Evolutionary conservation across 2,329 filamentous ascomycete species (phyloP).

Genomic region (Amylocarpus encephaloides): DNA sequence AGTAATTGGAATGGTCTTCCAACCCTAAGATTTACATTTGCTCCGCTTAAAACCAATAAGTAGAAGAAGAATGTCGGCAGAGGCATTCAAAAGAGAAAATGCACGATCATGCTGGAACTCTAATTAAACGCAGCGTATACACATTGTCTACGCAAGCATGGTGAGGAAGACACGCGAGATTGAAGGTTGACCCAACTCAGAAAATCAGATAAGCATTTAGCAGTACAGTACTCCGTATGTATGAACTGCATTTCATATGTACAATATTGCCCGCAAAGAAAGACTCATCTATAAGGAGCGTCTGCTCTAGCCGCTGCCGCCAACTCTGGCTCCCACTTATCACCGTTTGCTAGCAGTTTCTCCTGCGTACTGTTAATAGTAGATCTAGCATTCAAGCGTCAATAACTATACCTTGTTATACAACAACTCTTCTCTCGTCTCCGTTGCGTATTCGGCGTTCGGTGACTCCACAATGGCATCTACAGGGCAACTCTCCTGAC

Average conservation of each 20-base stretch:
- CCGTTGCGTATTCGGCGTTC: slow-evolving; percentile 69
- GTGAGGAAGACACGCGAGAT: neutral
- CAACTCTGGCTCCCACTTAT: slow-evolving; percentile 97
- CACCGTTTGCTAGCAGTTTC: slow-evolving; percentile 81
- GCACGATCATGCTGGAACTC: neutral
- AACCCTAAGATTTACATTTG: too few species aligned
- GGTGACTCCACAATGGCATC: slow-evolving; percentile 82
- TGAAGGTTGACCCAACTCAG: neutral
- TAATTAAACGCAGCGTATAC: too few species aligned
- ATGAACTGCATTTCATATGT: slow-evolving; percentile 21
- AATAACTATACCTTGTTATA: slow-evolving; percentile 80
- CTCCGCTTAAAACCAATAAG: too few species aligned
- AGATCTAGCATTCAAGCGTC: slow-evolving; percentile 1
- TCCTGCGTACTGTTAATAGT: slow-evolving; percentile 44
- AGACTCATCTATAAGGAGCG: slow-evolving; percentile 73
- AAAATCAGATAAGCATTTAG: neutral
- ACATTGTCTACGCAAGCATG: too few species aligned
- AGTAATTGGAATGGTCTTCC: too few species aligned
- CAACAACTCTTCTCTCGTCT: slow-evolving; percentile 83
- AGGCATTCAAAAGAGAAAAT: too few species aligned
- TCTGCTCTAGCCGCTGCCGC: slow-evolving; percentile 89
- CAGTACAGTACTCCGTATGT: neutral
- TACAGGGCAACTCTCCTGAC: slow-evolving; percentile 97
- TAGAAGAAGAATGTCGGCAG: too few species aligned
- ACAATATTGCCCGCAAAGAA: slow-evolving; percentile 12